Percentiles rank a stretch among this genome's conserved stretches.
Evolutionary conservation across 352 stramenopile genomes (phyloP).

Genomic region (Chrysophaeum taylorii): DNA sequence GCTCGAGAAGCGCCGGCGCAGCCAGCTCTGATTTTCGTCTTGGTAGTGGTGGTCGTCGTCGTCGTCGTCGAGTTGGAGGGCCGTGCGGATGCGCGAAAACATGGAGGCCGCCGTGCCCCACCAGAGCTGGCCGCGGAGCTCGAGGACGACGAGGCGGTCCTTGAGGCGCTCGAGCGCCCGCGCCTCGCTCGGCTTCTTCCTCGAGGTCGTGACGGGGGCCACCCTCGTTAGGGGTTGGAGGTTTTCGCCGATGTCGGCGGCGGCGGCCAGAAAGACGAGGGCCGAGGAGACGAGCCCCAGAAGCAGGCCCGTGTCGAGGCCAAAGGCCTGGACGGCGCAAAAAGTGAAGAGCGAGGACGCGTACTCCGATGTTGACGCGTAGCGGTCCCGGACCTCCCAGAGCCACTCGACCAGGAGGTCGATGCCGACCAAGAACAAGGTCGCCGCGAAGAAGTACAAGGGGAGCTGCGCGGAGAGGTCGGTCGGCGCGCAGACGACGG

Average conservation of each 20-base stretch:
- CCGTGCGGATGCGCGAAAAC: not conserved
- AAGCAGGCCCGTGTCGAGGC: slow-evolving; percentile 46
- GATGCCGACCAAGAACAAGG: slow-evolving; percentile 63
- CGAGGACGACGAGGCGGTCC: not conserved
- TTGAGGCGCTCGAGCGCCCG: not conserved
- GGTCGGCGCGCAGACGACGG: slow-evolving; percentile 43
- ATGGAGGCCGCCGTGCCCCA: slow-evolving; percentile 3
- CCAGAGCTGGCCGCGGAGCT: not conserved
- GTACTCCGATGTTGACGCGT: slow-evolving; percentile 37
- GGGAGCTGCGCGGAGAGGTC: slow-evolving; percentile 35
- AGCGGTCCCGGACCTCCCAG: slow-evolving; percentile 19
- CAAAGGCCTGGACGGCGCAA: slow-evolving; percentile 45
- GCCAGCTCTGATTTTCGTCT: not conserved
- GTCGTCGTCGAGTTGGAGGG: not conserved
- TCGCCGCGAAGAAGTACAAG: slow-evolving; percentile 58
- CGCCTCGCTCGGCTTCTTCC: not conserved
- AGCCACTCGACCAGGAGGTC: slow-evolving; percentile 62
- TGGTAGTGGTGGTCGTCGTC: not conserved
- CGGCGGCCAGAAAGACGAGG: slow-evolving; percentile 44
- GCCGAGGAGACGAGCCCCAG: slow-evolving; percentile 43
- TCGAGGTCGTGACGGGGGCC: slow-evolving; percentile 7
- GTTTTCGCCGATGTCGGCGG: too few relatives aligned
- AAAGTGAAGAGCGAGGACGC: slow-evolving; percentile 48
- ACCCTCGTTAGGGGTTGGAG: slow-evolving; percentile 37
- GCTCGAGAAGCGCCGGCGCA: not conserved